phyloP scores from a whole-genome alignment of 805 yeast genomes.

The Millerozyma acaciae region DNA sequence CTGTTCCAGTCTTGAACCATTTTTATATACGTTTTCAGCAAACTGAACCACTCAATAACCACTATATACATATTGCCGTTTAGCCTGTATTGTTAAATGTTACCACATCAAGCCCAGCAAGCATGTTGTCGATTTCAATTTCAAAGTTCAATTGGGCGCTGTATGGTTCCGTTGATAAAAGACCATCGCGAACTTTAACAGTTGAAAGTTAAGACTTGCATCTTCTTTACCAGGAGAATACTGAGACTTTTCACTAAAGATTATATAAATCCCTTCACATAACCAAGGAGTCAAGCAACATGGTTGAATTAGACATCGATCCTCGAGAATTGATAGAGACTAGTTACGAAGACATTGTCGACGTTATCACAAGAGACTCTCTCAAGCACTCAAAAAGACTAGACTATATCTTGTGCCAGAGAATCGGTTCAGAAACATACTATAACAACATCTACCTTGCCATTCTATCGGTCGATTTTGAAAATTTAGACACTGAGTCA shows the following conservation, averaged over 20 bases:
- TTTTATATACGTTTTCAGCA: background rate
- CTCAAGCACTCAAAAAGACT: conserved; percentile 1
- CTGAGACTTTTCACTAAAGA: background rate
- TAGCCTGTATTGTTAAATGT: background rate
- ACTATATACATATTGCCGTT: background rate
- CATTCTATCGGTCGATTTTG: conserved; percentile 1
- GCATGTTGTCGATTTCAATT: background rate
- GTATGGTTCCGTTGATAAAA: background rate
- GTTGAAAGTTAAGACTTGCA: background rate
- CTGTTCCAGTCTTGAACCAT: background rate
- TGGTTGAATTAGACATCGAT: conserved; percentile 1
- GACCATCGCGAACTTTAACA: background rate
- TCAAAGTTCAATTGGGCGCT: background rate
- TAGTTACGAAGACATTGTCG: conserved; percentile 1
- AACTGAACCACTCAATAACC: background rate
- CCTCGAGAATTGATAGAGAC: conserved; percentile 1
- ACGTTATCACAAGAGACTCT: conserved; percentile 1
- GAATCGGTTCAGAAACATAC: conserved; percentile 1
- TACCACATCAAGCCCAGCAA: background rate
- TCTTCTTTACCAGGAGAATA: background rate
- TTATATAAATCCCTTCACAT: background rate
- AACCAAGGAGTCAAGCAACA: background rate
- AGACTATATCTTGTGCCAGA: conserved; percentile 1
- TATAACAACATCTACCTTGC: conserved; percentile 1
- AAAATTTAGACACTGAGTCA: background rate